Evolutionary conservation across 2,329 filamentous ascomycete genomes (phyloP).

Genomic region (Ceratocystis diversiconidia): DNA sequence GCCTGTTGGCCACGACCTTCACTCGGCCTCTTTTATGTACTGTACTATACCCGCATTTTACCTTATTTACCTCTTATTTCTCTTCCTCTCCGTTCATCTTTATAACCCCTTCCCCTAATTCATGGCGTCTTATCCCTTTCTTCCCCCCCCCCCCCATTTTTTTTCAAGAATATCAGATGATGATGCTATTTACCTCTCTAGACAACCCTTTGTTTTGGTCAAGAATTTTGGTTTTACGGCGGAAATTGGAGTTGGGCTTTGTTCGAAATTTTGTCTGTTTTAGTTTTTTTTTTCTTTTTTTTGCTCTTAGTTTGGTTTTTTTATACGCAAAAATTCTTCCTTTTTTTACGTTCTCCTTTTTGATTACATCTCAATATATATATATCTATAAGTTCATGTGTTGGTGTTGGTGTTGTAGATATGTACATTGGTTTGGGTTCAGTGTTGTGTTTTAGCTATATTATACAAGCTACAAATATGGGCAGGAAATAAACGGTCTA

Average conservation of each 20-base stretch:
- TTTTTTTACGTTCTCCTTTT: not conserved
- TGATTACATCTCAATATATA: not conserved
- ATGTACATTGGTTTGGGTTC: no score
- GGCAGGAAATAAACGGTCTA: no score
- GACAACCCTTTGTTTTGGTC: not conserved
- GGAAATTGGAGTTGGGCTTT: conserved; percentile 1
- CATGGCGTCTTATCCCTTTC: not conserved
- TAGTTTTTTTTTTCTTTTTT: not conserved
- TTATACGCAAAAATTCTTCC: not conserved
- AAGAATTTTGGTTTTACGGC: conserved; percentile 1
- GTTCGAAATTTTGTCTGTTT: not conserved
- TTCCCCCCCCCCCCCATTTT: not conserved
- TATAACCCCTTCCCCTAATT: not conserved
- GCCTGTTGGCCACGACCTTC: not conserved
- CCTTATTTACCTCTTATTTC: not conserved
- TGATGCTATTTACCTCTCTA: not conserved
- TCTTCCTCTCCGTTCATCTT: not conserved
- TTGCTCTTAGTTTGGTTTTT: not conserved
- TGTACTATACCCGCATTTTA: not conserved
- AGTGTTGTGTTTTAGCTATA: no score
- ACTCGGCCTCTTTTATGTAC: not conserved
- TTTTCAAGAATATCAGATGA: not conserved
- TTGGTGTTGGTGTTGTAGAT: no score
- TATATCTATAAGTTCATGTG: not conserved
- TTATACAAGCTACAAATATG: not conserved